phyloP scores from a whole-genome alignment of 1,284 basidiomycete genomes.

The Fistulinella cinereoalba region DNA sequence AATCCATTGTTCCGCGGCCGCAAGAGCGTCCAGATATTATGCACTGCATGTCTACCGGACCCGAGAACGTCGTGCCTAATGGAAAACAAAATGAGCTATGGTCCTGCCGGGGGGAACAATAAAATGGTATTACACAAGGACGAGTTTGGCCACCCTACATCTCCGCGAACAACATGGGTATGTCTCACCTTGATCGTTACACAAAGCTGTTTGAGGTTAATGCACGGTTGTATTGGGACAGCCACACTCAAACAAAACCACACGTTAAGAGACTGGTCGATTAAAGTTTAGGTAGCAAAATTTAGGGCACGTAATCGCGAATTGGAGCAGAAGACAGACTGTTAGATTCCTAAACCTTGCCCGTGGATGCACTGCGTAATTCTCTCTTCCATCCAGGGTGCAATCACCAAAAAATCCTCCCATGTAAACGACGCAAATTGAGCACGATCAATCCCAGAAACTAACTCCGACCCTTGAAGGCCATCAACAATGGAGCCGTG shows the following conservation, averaged over 20 bases:
- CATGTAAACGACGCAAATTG: constrained; percentile 69
- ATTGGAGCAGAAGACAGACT: constrained; percentile 2
- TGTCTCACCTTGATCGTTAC: constrained; percentile 36
- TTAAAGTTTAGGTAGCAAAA: neutral
- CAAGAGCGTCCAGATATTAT: constrained; percentile 4
- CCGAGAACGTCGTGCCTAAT: constrained; percentile 9
- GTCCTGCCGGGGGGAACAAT: constrained; percentile 23
- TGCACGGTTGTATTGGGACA: constrained; percentile 10
- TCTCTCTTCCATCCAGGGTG: constrained; percentile 70
- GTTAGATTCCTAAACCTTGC: constrained; percentile 59
- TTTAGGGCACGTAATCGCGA: neutral
- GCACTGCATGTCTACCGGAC: constrained; percentile 7
- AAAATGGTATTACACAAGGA: constrained; percentile 5
- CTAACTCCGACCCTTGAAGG: constrained; percentile 50
- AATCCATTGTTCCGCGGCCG: constrained; percentile 21
- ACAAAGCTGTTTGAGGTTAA: constrained; percentile 11
- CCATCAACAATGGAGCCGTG: constrained; percentile 37
- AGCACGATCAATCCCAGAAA: constrained; percentile 45
- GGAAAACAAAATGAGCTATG: constrained; percentile 24
- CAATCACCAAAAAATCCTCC: constrained; percentile 64
- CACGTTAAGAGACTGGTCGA: too few species aligned
- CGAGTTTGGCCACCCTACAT: constrained; percentile 4
- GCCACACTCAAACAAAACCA: constrained; percentile 19
- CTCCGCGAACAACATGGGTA: constrained; percentile 16
- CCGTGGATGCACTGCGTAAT: constrained; percentile 65